phyloP scores from a whole-genome alignment of 2,329 filamentous ascomycete species.

The Fusarium temperatum region DNA sequence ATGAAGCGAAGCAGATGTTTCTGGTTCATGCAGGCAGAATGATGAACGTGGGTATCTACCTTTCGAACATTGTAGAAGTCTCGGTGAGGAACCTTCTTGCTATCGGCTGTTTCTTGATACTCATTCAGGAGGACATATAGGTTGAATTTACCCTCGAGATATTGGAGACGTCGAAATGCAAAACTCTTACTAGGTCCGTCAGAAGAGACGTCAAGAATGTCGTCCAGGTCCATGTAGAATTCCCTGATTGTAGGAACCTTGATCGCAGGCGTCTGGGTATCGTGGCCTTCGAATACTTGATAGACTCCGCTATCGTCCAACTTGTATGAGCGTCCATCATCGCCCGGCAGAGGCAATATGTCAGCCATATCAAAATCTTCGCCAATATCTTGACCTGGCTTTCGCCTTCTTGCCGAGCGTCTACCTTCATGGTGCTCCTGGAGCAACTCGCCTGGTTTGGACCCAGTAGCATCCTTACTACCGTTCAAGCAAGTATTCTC shows the following conservation, averaged over 20 bases:
- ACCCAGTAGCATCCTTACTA: slow-evolving; percentile 10
- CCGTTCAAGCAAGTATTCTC: slow-evolving; percentile 27
- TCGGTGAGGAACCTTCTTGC: slow-evolving; percentile 95
- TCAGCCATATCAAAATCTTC: slow-evolving; percentile 90
- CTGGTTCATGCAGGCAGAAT: slow-evolving; percentile 99
- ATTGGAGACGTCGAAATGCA: slow-evolving; percentile 92
- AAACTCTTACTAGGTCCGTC: slow-evolving; percentile 98
- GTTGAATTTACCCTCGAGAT: slow-evolving; percentile 97
- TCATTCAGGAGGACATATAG: slow-evolving; percentile 93
- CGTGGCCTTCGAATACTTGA: slow-evolving; percentile 83
- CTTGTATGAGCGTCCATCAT: slow-evolving; percentile 77
- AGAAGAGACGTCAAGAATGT: slow-evolving; percentile 86
- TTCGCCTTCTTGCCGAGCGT: slow-evolving; percentile 70
- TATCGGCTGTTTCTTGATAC: slow-evolving; percentile 97
- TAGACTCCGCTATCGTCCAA: slow-evolving; percentile 89
- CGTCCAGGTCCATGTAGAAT: slow-evolving; percentile 94
- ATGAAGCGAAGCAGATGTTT: slow-evolving; percentile 98
- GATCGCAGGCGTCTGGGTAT: slow-evolving; percentile 74
- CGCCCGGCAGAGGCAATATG: slow-evolving; percentile 74
- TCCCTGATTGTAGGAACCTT: slow-evolving; percentile 92
- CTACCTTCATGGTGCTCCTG: slow-evolving; percentile 50
- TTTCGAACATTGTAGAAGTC: slow-evolving; percentile 99
- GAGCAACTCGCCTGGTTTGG: slow-evolving; percentile 6
- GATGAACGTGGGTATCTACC: slow-evolving; percentile 98
- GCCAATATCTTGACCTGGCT: slow-evolving; percentile 89